Evolutionary conservation across 192 early-diverging fungal genomes (phyloP).

Genomic region (Spinellus fusiger): DNA sequence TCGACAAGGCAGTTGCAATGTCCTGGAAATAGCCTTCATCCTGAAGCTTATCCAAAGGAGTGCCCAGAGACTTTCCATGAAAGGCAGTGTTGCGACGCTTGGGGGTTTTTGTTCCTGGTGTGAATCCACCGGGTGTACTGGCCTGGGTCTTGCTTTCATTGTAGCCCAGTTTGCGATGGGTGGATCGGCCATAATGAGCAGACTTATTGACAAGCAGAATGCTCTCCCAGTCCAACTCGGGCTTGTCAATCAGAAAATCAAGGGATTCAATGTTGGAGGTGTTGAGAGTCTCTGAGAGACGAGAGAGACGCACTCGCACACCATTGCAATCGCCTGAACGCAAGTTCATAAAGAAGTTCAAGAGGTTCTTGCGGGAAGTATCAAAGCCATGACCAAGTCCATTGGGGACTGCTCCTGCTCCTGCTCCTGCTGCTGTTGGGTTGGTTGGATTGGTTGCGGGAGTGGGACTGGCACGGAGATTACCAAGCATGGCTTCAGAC

Average conservation of each 20-base stretch:
- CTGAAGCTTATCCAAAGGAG: conserved; percentile 16
- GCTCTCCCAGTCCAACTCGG: conserved; percentile 46
- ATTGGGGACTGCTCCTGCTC: neutral
- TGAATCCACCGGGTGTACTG: conserved; percentile 39
- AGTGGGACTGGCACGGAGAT: conserved; percentile 34
- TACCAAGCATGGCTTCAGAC: conserved; percentile 76
- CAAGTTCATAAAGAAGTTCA: conserved; percentile 83
- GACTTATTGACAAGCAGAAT: conserved; percentile 41
- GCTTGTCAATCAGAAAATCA: conserved; percentile 74
- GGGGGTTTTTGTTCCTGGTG: conserved; percentile 38
- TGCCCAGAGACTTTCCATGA: conserved; percentile 20
- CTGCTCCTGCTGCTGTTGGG: conserved; percentile 1
- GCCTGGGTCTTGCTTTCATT: conserved; percentile 42
- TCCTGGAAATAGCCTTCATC: conserved; percentile 33
- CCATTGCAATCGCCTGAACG: conserved; percentile 59
- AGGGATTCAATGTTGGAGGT: conserved; percentile 73
- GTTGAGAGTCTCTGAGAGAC: conserved; percentile 69
- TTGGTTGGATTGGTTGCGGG: conserved; percentile 16
- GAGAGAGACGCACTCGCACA: conserved; percentile 70
- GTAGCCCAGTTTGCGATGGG: conserved; percentile 35
- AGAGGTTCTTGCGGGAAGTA: conserved; percentile 53
- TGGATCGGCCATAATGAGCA: conserved; percentile 24
- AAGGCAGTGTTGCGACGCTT: conserved; percentile 22
- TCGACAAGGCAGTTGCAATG: conserved; percentile 22
- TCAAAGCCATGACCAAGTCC: conserved; percentile 15